These are phyloP conservation scores for Trichosporon asahii DNA, from an alignment of 1,284 basidiomycete genomes.

Conservation along the genomic window DNA sequence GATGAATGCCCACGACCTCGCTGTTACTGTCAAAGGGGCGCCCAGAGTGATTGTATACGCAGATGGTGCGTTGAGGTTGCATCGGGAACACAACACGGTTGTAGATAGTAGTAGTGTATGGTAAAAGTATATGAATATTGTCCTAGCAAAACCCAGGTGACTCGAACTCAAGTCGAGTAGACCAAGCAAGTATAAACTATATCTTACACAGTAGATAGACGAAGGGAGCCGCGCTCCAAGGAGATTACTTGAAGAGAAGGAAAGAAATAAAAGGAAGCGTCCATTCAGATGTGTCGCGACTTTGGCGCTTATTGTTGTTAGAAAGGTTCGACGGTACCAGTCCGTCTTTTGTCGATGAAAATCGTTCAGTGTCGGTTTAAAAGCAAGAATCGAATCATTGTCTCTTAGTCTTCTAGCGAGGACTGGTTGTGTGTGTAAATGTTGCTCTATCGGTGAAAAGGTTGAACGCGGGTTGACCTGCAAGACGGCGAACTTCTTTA, in stretches of 20 bases:
- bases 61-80: background rate
- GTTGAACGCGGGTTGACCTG: background rate
- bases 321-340: background rate
- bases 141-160: slow-evolving; percentile 8
- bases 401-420: background rate
- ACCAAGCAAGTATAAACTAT: slow-evolving; percentile 4
- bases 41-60: background rate
- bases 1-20: background rate
- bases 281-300: background rate
- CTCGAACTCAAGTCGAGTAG: slow-evolving; percentile 7
- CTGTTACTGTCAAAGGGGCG: background rate
- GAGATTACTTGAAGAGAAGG: background rate
- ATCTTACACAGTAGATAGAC: slow-evolving; percentile 9
- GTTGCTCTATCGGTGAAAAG: background rate
- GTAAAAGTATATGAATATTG: slow-evolving; percentile 8
- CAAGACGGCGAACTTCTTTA: background rate
- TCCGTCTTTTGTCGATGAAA: slow-evolving; percentile 9
- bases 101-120: slow-evolving; percentile 3
- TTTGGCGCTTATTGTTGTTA: background rate
- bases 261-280: background rate
- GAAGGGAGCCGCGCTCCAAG: slow-evolving; percentile 4
- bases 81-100: slow-evolving; percentile 5
- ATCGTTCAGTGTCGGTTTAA: background rate
- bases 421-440: background rate
- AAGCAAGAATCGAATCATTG: slow-evolving; percentile 9